A percentile compares a stretch with the other conserved stretches of the same genome.
Conservation (phyloP, 441 rosid species). For the Adansonia rubrostipa region DNA sequence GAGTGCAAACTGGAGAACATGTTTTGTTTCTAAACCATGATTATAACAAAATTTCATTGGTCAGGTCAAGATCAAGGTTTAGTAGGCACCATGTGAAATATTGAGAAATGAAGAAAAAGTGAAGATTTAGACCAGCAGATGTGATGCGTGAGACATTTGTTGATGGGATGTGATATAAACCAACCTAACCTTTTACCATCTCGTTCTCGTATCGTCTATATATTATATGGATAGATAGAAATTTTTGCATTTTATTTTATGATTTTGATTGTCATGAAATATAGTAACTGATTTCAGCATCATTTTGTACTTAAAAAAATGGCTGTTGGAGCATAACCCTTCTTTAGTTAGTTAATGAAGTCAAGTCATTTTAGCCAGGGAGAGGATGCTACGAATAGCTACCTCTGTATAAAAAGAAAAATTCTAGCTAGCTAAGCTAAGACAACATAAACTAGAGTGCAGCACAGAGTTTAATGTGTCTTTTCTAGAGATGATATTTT, state of each 20-base stretch:
- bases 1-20: not conserved
- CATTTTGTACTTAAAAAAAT: not conserved
- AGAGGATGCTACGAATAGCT: not conserved
- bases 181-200: constrained; percentile 11
- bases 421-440: not conserved
- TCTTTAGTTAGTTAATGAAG: not conserved
- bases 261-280: not conserved
- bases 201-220: not conserved
- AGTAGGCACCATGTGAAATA: not conserved
- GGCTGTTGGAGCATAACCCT: not conserved
- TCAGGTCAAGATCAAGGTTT: not conserved
- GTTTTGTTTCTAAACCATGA: not conserved
- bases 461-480: not conserved
- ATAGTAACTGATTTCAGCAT: not conserved
- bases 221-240: no score
- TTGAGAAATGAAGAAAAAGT: not conserved
- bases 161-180: not conserved
- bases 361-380: not conserved
- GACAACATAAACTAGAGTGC: not conserved
- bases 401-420: no score
- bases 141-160: not conserved
- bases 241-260: not conserved
- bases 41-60: not conserved
- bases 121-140: not conserved
- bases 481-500: no score